Conservation (phyloP, 805 yeast genomes). For the Myxozyma melibiosi region DNA sequence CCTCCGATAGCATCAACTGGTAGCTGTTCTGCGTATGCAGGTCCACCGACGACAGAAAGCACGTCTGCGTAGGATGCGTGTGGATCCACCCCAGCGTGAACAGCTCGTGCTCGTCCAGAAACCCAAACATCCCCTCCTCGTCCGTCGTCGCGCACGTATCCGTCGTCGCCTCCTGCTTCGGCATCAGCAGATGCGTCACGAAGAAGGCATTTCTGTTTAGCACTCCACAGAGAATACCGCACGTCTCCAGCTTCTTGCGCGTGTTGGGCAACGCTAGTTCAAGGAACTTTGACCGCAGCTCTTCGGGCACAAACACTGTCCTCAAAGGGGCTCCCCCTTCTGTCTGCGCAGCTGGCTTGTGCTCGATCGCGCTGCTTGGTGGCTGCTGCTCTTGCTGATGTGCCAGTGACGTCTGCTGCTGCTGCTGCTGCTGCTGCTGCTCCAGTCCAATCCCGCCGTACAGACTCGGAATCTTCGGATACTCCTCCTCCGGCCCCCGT, state of each 20-base stretch:
- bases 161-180: conserved; percentile 62
- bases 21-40: conserved; percentile 69
- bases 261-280: conserved; percentile 56
- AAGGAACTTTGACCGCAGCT: conserved; percentile 50
- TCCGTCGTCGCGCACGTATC: conserved; percentile 64
- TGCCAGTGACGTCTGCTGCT: background rate
- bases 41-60: conserved; percentile 67
- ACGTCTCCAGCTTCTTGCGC: conserved; percentile 56
- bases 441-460: background rate
- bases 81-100: conserved; percentile 76
- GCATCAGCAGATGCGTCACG: conserved; percentile 62
- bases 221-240: conserved; percentile 68
- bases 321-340: conserved; percentile 62
- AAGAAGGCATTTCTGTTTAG: conserved; percentile 64
- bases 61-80: conserved; percentile 74
- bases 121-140: conserved; percentile 61
- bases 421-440: background rate
- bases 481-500: background rate
- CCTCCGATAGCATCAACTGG: conserved; percentile 70
- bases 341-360: conserved; percentile 44
- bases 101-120: conserved; percentile 56
- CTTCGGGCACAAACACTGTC: conserved; percentile 53
- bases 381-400: background rate
- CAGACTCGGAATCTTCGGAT: background rate
- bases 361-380: conserved; percentile 13